phyloP scores from a whole-genome alignment of 2,329 filamentous ascomycete species.

The Pseudopithomyces maydicus region DNA sequence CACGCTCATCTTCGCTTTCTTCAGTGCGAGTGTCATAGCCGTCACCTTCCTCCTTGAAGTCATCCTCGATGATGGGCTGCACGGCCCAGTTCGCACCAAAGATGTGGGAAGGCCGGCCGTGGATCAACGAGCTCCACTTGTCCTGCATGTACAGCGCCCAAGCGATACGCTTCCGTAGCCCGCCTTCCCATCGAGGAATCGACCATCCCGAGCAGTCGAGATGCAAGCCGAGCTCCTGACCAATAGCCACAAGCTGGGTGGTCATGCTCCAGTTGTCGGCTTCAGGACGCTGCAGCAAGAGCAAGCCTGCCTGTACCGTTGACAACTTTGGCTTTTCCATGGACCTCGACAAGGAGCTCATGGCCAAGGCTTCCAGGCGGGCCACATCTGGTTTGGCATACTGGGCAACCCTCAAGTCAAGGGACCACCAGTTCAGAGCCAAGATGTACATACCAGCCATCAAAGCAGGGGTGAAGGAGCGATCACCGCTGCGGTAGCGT shows the following conservation, averaged over 20 bases:
- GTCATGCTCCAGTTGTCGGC: conserved; percentile 84
- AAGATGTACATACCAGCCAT: conserved; percentile 83
- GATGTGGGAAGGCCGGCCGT: conserved; percentile 82
- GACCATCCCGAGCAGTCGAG: conserved; percentile 87
- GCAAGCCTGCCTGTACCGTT: conserved; percentile 76
- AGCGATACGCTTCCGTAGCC: conserved; percentile 80
- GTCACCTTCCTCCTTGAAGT: conserved; percentile 69
- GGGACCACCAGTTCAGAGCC: conserved; percentile 86
- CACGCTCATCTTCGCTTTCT: conserved; percentile 61
- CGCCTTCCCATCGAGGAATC: conserved; percentile 85
- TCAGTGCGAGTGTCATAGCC: conserved; percentile 57
- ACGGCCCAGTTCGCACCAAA: conserved; percentile 78
- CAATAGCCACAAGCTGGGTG: conserved; percentile 83
- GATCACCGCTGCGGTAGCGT: conserved; percentile 74
- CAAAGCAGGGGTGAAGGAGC: conserved; percentile 75
- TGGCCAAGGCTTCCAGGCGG: conserved; percentile 74
- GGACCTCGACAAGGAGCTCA: conserved; percentile 73
- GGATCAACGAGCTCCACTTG: conserved; percentile 85
- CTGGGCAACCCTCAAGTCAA: conserved; percentile 68
- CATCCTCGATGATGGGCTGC: conserved; percentile 64
- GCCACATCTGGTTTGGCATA: conserved; percentile 72
- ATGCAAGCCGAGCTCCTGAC: conserved; percentile 86
- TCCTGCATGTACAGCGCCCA: conserved; percentile 96
- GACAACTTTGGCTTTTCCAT: conserved; percentile 83
- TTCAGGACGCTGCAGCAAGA: conserved; percentile 76